Base-by-base conservation (phyloP, 2,329 filamentous ascomycete genomes). In the Colletotrichum karsti region DNA sequence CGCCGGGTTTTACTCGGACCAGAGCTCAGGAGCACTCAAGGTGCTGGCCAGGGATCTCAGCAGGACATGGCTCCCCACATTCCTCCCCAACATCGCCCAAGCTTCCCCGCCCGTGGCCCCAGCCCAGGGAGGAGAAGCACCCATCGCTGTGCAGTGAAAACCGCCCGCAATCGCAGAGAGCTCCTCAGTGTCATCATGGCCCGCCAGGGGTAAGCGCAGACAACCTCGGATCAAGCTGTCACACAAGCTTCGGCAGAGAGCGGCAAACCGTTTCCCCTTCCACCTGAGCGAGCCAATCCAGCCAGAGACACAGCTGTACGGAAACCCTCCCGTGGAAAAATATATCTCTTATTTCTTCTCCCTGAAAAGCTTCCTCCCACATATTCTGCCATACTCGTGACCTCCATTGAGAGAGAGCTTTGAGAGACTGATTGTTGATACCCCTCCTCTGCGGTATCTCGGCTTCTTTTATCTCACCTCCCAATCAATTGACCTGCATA, bases 221-320 rank as follows among this genome's bases (percentile, higher is more conserved):
- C 69, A 70, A 70, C 69, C 69, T 70, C 67, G 69, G 69, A 70
- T 67, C 69, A 70, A 63, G 61, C 51, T 63, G 67, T 61, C 66
- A 61, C 69, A 62, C 57, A 42, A 66, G 62, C 46, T 62, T 66
- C 67, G 69, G 69, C 69, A 70, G 67, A 55, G 50, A 55, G 58
- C 69, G 69, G 69, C 56, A 67, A 58, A 62, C 37, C 63, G 42
- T 54, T 51, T 63, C 51, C 53, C 66, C 39, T 46, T 69, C 62
- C 50, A 33, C 53, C 53, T 41, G 56, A 46, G 50, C 67, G 65
- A 69, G 63, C 35, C 59, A 50, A 10, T 28, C 46, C 46, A 50
- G 24, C 46, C 53, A 56, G 53, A 48, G 33, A 48, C 37, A 24
- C 39, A 48, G 28, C 62, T 42, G 20, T 24, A 20, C 50, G 15